Conservation (phyloP, 257 asterid genomes). For the Paulownia fortunei region DNA sequence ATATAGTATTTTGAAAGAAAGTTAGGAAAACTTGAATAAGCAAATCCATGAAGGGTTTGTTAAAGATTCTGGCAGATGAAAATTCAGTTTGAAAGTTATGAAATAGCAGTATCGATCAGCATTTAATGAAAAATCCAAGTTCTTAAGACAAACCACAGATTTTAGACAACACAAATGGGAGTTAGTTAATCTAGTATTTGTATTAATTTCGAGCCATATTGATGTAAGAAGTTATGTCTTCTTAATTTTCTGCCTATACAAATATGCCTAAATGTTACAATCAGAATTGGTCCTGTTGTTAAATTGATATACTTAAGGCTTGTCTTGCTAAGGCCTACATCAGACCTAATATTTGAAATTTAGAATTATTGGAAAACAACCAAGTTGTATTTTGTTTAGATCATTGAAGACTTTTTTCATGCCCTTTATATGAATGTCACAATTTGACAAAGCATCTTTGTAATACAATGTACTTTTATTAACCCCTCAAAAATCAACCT, state of each 20-base stretch:
- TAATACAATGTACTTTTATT: too few species aligned
- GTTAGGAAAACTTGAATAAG: neutral
- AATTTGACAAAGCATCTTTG: too few species aligned
- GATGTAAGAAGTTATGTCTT: neutral
- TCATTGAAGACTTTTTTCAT: too few species aligned
- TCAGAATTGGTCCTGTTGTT: neutral
- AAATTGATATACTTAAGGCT: neutral
- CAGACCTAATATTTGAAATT: slow-evolving; percentile 3
- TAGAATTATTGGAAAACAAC: neutral
- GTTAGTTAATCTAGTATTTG: too few species aligned
- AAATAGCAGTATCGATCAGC: neutral
- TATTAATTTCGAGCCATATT: too few species aligned
- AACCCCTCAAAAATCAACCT: too few species aligned
- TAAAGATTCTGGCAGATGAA: slow-evolving; percentile 3
- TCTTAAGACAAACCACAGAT: neutral
- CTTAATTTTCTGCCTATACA: neutral
- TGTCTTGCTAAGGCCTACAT: slow-evolving; percentile 8
- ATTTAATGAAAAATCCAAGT: neutral
- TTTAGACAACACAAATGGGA: neutral
- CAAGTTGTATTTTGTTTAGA: neutral
- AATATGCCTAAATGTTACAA: too few species aligned
- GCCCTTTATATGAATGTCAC: neutral
- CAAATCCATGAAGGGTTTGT: neutral
- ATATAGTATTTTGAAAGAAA: neutral
- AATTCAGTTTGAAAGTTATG: too few species aligned